A percentile compares a stretch with the other conserved stretches of the same genome.
Conservation (phyloP, 352 stramenopile species). For the Globisporangium canariense region DNA sequence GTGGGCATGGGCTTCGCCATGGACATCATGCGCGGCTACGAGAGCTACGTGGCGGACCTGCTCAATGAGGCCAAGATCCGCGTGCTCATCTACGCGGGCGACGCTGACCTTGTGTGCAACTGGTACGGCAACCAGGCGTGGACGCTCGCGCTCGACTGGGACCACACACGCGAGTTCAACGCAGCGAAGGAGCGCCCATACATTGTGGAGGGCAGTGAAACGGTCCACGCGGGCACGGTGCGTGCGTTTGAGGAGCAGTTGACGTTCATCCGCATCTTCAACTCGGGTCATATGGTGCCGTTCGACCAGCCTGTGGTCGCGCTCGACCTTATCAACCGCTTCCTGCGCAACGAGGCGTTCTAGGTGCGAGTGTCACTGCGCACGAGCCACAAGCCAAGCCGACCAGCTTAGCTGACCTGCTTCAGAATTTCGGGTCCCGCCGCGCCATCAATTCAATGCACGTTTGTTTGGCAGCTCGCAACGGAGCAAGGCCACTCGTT, state of each 20-base stretch:
- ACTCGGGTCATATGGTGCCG: conserved; percentile 44
- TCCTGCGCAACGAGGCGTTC: conserved; percentile 27
- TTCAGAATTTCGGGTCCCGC: too few species aligned
- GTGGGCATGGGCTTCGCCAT: conserved; percentile 80
- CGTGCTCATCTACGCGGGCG: conserved; percentile 92
- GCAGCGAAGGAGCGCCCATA: conserved; percentile 8
- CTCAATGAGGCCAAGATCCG: conserved; percentile 36
- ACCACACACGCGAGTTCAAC: conserved; percentile 11
- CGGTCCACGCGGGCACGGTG: conserved; percentile 15
- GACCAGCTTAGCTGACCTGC: too few species aligned
- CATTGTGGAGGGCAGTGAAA: not conserved
- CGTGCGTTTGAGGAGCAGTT: conserved; percentile 26
- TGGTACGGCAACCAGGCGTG: conserved; percentile 91
- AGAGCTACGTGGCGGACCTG: conserved; percentile 77
- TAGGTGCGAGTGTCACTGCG: not conserved
- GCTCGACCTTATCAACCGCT: conserved; percentile 37
- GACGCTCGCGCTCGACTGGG: conserved; percentile 39
- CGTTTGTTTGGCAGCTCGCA: too few species aligned
- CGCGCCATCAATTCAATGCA: too few species aligned
- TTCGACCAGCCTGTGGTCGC: conserved; percentile 32
- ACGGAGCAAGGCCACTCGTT: too few species aligned
- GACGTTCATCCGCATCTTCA: conserved; percentile 41
- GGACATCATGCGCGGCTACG: conserved; percentile 82
- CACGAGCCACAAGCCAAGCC: too few species aligned
- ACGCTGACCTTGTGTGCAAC: conserved; percentile 94